phyloP scores from a whole-genome alignment of 2,329 filamentous ascomycete genomes.

The Domatiomyces globalis region DNA sequence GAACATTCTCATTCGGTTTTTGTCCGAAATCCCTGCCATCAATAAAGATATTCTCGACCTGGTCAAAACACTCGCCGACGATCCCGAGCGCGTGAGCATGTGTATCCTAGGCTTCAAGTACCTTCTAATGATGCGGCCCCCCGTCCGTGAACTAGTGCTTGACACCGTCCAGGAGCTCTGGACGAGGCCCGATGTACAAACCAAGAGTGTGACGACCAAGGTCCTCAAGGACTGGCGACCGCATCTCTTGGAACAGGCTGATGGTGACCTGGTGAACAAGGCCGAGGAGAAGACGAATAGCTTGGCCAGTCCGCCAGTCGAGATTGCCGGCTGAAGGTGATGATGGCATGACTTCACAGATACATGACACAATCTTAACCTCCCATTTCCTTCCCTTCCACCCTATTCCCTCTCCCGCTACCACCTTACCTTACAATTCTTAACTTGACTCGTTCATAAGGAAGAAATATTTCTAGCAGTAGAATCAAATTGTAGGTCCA shows the following conservation, averaged over 20 bases:
- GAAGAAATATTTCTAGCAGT: too few species aligned
- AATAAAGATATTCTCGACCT: conserved; percentile 56
- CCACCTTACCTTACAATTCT: too few species aligned
- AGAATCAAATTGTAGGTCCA: too few species aligned
- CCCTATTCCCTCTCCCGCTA: too few species aligned
- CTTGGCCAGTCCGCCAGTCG: conserved; percentile 1
- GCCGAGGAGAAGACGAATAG: conserved; percentile 5
- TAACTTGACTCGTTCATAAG: too few species aligned
- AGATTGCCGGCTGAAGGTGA: neutral
- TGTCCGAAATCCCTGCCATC: conserved; percentile 80
- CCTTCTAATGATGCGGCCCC: conserved; percentile 45
- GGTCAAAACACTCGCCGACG: conserved; percentile 49
- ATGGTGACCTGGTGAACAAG: neutral
- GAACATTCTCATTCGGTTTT: conserved; percentile 74
- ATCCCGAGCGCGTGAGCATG: conserved; percentile 48
- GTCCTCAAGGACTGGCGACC: conserved; percentile 43
- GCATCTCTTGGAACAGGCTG: conserved; percentile 13
- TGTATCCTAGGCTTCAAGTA: conserved; percentile 46
- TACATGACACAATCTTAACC: too few species aligned
- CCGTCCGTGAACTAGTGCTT: conserved; percentile 42
- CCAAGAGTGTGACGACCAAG: conserved; percentile 37
- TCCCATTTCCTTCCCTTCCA: too few species aligned
- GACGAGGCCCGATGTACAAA: conserved; percentile 36
- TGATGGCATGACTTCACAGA: neutral
- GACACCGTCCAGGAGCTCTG: conserved; percentile 47